Conservation (phyloP, 257 asterid genomes). For the Scutellaria barbata region DNA sequence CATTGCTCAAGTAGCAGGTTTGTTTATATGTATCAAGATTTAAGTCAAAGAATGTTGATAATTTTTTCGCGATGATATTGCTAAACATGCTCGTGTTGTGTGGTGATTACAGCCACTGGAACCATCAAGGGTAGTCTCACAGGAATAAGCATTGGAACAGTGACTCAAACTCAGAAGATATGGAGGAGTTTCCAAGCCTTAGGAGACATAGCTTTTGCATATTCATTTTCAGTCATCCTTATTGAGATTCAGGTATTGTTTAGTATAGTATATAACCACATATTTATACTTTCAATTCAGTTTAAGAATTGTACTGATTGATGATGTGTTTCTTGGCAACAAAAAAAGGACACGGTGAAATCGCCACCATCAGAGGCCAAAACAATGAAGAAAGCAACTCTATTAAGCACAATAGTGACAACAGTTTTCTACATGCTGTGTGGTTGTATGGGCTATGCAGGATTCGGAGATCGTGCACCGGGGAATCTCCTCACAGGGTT, state of each 20-base stretch:
- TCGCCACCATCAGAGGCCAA: slow-evolving; percentile 60
- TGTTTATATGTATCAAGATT: too few relatives aligned
- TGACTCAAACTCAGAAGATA: slow-evolving; percentile 54
- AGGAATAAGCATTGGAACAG: slow-evolving; percentile 61
- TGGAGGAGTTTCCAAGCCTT: slow-evolving; percentile 67
- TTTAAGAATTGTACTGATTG: background rate
- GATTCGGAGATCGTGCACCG: slow-evolving; percentile 55
- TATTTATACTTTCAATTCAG: too few relatives aligned
- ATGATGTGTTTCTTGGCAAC: background rate
- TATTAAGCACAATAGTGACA: slow-evolving; percentile 47
- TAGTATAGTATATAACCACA: too few relatives aligned
- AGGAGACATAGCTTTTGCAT: slow-evolving; percentile 58
- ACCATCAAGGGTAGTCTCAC: slow-evolving; percentile 55
- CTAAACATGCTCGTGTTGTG: background rate
- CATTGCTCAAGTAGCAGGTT: slow-evolving; percentile 49
- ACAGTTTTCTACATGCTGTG: slow-evolving; percentile 58
- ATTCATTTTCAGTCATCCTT: slow-evolving; percentile 59
- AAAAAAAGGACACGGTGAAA: slow-evolving; percentile 52
- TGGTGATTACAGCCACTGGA: slow-evolving; percentile 41
- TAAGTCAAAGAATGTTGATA: too few relatives aligned
- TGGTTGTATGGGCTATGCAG: slow-evolving; percentile 62
- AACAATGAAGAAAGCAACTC: slow-evolving; percentile 57
- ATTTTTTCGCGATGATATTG: too few relatives aligned
- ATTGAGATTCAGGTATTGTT: slow-evolving; percentile 52
- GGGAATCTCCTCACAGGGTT: slow-evolving; percentile 61